These are phyloP conservation scores for Wickerhamiella vanderwaltii DNA, from an alignment of 805 yeast genomes.

Conservation along the genomic window DNA sequence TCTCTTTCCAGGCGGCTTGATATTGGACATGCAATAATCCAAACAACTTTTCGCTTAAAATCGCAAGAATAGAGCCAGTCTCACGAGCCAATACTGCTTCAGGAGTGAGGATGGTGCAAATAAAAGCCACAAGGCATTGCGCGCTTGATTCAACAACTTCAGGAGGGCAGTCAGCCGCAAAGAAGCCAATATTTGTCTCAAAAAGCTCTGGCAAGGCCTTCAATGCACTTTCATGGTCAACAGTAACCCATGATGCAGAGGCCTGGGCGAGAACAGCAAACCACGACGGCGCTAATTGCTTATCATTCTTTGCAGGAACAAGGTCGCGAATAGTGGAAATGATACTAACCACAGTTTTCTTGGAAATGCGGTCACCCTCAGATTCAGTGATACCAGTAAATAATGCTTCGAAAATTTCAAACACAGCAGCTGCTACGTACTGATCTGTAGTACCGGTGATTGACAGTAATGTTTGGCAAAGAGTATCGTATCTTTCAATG, in stretches of 20 bases:
- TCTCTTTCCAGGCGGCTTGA: slow-evolving; percentile 62
- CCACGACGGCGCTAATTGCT: slow-evolving; percentile 88
- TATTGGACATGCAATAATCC: slow-evolving; percentile 60
- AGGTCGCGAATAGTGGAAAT: slow-evolving; percentile 63
- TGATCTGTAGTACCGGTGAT: slow-evolving; percentile 77
- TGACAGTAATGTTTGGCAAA: slow-evolving; percentile 66
- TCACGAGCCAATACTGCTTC: slow-evolving; percentile 35
- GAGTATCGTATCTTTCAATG: slow-evolving; percentile 44
- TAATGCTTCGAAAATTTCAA: slow-evolving; percentile 70
- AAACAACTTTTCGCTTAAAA: slow-evolving; percentile 42
- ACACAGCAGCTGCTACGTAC: slow-evolving; percentile 67
- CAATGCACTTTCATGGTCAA: slow-evolving; percentile 42
- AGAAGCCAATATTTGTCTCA: slow-evolving; percentile 46
- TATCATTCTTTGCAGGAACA: slow-evolving; percentile 71
- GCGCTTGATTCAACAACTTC: slow-evolving; percentile 59
- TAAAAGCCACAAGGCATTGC: slow-evolving; percentile 71
- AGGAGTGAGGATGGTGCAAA: slow-evolving; percentile 51
- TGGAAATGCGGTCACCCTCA: slow-evolving; percentile 34
- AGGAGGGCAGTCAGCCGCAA: slow-evolving; percentile 35
- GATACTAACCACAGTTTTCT: slow-evolving; percentile 50
- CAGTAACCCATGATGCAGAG: slow-evolving; percentile 40
- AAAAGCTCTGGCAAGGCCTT: slow-evolving; percentile 45
- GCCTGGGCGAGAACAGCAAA: slow-evolving; percentile 87
- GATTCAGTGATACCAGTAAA: slow-evolving; percentile 43
- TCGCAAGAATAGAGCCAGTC: slow-evolving; percentile 27